Evolutionary conservation across 108 stramenopile genomes (phyloP).

Genomic region (Cyclotella choctawhatcheeana): DNA sequence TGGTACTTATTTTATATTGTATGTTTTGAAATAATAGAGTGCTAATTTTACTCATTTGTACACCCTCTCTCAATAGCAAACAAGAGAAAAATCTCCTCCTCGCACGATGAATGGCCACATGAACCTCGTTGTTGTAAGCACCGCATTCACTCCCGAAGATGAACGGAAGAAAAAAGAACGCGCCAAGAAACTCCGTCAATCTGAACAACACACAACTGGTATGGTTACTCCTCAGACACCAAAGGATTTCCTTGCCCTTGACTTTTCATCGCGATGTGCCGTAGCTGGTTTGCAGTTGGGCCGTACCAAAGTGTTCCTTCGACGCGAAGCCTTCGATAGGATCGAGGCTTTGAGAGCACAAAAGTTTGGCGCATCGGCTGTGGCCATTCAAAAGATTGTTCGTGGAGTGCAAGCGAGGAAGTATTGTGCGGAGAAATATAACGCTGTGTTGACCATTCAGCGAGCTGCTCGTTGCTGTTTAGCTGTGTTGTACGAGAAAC

Average conservation of each 20-base stretch:
- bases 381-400: conserved; percentile 29
- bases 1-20: not conserved
- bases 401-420: conserved; percentile 37
- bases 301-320: conserved; percentile 70
- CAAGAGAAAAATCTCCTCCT: conserved; percentile 8
- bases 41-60: not conserved
- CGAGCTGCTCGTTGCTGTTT: conserved; percentile 41
- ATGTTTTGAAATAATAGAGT: not conserved
- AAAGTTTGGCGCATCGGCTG: conserved; percentile 27
- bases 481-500: conserved; percentile 18
- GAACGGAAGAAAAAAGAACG: conserved; percentile 44
- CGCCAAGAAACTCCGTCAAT: conserved; percentile 35
- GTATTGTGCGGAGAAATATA: conserved; percentile 54
- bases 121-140: conserved; percentile 71
- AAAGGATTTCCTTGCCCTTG: conserved; percentile 70
- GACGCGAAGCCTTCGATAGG: conserved; percentile 27
- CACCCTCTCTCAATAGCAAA: conserved; percentile 6
- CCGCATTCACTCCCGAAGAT: conserved; percentile 68
- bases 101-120: conserved; percentile 50
- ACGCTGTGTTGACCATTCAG: conserved; percentile 59
- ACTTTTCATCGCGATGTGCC: conserved; percentile 72
- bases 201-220: conserved; percentile 41
- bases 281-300: conserved; percentile 70
- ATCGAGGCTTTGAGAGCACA: conserved; percentile 34
- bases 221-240: conserved; percentile 66